A percentile compares a stretch with the other conserved stretches of the same genome.
Conservation (phyloP, 1,284 basidiomycete species). For the Apiotrichum gamsii region DNA sequence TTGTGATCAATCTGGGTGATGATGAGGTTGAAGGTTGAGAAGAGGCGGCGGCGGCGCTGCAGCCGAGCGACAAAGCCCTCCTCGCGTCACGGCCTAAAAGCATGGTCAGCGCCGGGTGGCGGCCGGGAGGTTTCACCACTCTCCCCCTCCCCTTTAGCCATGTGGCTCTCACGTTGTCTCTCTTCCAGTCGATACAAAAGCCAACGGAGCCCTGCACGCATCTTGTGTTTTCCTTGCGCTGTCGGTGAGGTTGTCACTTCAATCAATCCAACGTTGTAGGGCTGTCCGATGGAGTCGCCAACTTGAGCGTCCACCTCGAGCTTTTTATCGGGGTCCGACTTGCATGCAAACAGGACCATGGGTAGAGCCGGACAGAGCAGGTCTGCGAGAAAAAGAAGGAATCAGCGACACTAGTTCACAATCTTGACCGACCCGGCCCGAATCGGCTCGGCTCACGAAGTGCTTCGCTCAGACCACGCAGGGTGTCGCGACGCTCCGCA, state of each 20-base stretch:
- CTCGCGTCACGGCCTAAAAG: constrained; percentile 1
- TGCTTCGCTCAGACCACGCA: constrained; percentile 30
- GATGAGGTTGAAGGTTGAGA: not conserved
- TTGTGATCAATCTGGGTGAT: not conserved
- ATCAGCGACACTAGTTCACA: too few species aligned
- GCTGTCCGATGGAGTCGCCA: constrained; percentile 42
- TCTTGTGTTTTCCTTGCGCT: constrained; percentile 43
- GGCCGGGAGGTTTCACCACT: too few species aligned
- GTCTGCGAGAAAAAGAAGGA: constrained; percentile 8
- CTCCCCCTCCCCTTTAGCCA: too few species aligned
- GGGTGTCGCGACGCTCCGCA: constrained; percentile 28
- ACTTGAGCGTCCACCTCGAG: constrained; percentile 35
- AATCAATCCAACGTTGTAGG: constrained; percentile 45
- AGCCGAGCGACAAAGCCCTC: too few species aligned
- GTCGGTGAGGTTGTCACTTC: constrained; percentile 35
- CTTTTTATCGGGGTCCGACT: constrained; percentile 37
- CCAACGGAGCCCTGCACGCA: constrained; percentile 44
- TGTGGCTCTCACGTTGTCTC: constrained; percentile 35
- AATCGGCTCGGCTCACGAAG: constrained; percentile 29
- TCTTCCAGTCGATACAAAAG: constrained; percentile 42
- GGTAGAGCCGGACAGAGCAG: constrained; percentile 25
- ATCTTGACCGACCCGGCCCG: not conserved
- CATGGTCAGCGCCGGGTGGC: not conserved
- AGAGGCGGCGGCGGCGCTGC: too few species aligned
- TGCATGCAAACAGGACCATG: constrained; percentile 44